Conservation (phyloP, 1,284 basidiomycete species). For the Rhodotorula sp. region DNA sequence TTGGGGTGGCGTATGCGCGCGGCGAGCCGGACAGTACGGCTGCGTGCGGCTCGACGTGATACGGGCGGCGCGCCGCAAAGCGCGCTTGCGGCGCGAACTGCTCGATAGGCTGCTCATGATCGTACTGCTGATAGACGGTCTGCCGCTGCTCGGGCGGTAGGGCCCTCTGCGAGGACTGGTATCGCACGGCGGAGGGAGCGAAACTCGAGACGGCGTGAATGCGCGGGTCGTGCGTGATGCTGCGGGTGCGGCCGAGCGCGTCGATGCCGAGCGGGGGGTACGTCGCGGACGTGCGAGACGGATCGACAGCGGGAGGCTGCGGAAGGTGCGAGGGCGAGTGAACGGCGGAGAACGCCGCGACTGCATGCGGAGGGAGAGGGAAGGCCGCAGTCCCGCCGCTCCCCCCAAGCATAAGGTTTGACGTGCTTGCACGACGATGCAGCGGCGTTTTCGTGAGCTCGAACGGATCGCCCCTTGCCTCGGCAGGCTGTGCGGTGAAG, state of each 20-base stretch:
- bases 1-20: no score
- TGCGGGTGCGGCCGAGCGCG: neutral
- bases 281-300: neutral
- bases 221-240: neutral
- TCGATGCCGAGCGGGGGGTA: no score
- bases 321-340: neutral
- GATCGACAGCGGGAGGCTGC: no score
- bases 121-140: neutral
- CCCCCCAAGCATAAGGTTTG: neutral
- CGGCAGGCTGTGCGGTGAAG: neutral
- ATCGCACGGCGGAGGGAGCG: neutral
- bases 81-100: no score
- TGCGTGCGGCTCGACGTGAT: no score
- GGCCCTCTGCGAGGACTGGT: neutral
- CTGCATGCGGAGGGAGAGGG: neutral
- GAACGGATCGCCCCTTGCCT: neutral
- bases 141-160: neutral
- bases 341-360: neutral
- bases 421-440: neutral
- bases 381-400: neutral
- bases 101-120: no score
- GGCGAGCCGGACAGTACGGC: no score
- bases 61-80: no score
- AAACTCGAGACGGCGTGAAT: neutral
- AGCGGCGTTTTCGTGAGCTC: neutral